A percentile compares a stretch with the other conserved stretches of the same genome.
Evolutionary conservation across 495 filamentous ascomycete species (phyloP).

Genomic region (Poronia punctata): DNA sequence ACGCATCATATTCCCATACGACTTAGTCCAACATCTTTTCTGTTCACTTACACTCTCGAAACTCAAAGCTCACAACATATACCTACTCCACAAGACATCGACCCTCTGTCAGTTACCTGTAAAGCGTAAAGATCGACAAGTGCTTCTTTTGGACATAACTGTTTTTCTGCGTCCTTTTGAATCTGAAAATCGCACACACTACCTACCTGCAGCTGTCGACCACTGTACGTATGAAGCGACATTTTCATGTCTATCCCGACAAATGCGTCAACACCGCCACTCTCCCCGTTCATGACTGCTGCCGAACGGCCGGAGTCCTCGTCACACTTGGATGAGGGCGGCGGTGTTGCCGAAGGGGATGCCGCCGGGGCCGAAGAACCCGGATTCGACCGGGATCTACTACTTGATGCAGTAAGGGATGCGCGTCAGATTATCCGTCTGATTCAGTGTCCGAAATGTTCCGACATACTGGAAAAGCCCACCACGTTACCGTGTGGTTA

Average conservation of each 20-base stretch:
- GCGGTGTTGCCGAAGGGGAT: constrained; percentile 4
- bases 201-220: background rate
- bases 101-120: no score
- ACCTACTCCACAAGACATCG: no score
- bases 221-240: background rate
- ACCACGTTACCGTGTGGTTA: constrained; percentile 79
- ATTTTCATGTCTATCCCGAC: constrained; percentile 20
- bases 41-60: no score
- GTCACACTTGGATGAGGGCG: constrained; percentile 7
- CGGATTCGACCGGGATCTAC: constrained; percentile 8
- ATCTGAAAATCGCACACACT: no score
- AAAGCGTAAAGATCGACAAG: no score
- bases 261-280: constrained; percentile 8
- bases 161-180: no score
- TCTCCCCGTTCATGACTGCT: constrained; percentile 11
- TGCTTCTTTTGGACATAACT: no score
- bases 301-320: constrained; percentile 1
- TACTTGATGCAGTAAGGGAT: constrained; percentile 17
- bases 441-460: constrained; percentile 71
- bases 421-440: constrained; percentile 55
- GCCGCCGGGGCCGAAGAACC: constrained; percentile 10
- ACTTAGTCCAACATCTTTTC: no score
- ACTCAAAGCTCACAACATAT: no score
- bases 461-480: constrained; percentile 57
- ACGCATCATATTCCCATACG: no score